Evolutionary conservation across 1,284 basidiomycete species (phyloP), one percentile per base, ranked within the genome.

Genomic region (Trichosporon inkin): DNA sequence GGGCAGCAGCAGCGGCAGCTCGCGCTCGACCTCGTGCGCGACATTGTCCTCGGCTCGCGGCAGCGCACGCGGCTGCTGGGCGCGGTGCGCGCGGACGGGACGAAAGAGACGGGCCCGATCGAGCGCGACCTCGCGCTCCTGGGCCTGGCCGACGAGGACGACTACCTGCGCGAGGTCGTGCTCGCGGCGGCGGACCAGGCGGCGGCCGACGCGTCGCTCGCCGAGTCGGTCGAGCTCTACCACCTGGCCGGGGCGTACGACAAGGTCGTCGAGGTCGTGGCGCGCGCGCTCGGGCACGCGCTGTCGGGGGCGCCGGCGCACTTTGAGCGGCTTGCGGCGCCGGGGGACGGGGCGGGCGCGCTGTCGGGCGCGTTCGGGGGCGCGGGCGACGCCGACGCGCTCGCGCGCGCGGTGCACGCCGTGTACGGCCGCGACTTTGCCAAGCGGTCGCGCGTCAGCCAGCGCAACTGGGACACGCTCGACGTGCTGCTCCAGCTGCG

Each of bases 211-310:
- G 78, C 81, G 54, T 88, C 89, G 32, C 86, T 90, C 44, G 84
- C 88, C 6, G 92, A 98, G 75, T 92, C 93, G 1, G 93, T 99
- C 79, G 89, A 95, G 75, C 81, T 99, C 51, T 98, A 92, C 81
- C 95, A 98, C 78, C 85, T 98, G 37, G 92, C 94, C 0, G 90
- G 91, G 38, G 90, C 96, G 65, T 93, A 94, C 74, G 81, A 86
- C 54, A 90, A 88, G 32, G 95, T 99, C 52, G 85, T 98, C 39
- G 82, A 85, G 8, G 92, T 91, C 61, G 86, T 99, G 44, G 92
- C 92, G 41, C 86, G 87, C 59, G 90, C 92, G 3, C 82, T 99
- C 0, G 92, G 93, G n/a, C 88, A 88, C 69, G 88, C 88, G 0
- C 82, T 95, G 44, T 82, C 85, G 5, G 84, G 87, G 68, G 85